Base-by-base conservation (phyloP, 352 stramenopile species). In the Phytophthora citricola region DNA sequence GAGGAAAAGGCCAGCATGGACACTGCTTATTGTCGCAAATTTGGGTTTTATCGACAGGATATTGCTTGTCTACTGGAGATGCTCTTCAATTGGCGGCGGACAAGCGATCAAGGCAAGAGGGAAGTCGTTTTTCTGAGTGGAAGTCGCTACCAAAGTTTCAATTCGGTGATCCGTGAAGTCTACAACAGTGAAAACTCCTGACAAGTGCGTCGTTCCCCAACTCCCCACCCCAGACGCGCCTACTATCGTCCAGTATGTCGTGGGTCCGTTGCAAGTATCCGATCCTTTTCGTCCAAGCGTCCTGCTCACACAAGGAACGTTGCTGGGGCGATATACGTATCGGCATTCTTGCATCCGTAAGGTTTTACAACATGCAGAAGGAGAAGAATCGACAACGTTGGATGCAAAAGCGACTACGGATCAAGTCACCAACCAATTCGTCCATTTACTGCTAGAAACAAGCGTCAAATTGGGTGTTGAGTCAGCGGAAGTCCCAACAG, bases 1-100 rank as follows among this genome's bases (percentile, higher is more conserved):
- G 50, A 73, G 5, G 83, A 85, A 46, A 87, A 79, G 36, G 76
- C 80, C 8, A 68, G 63, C 15, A 67, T 79, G 15, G 54, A 85
- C 29, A 17, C 12, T 2, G 24, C 17, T 2, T 86, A 76, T 39
- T 63, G 57, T 3, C 29, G 46, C 10, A 85, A 65, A n/a, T 75
- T 91, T 36, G 65, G 59, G 0, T 91, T 87, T 52, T 79, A 85
- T 14, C 57, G 44, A 12, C 62, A 77, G 34, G 78, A 90, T 26
- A 31, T 87, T 4, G n/a, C 31, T 7, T 43, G 53, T 5, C 40
- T 91, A 15, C 22, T 91, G 1, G 40, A 72, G 8, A 29, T 81
- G 0, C 59, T 91, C 4, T 76, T 81, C 26, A 44, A 66, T 10
- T 91, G 82, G 82, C 75, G 79, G 32, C 55, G 62, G 2, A 14